These are phyloP conservation scores for Phaseolus lunatus DNA, from an alignment of 306 rosid species.

Conservation along the genomic window DNA sequence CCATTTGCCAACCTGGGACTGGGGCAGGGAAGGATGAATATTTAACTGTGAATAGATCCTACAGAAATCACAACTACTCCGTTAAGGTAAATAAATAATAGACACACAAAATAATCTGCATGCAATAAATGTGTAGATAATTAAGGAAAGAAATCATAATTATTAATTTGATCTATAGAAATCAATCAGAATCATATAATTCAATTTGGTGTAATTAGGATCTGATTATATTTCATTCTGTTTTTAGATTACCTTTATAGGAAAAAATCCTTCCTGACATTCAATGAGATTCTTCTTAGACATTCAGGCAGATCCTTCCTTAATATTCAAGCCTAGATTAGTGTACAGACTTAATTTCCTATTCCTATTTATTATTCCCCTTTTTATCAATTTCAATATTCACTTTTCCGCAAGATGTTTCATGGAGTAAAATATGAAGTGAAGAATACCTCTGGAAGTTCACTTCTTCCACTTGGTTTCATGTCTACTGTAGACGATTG, in stretches of 20 bases:
- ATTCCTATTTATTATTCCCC: not conserved
- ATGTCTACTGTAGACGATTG: conserved; percentile 57
- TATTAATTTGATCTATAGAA: not conserved
- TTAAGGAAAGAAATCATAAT: not conserved
- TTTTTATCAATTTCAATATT: not conserved
- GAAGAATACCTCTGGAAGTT: conserved; percentile 75
- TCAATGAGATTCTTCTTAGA: no score
- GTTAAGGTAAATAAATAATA: conserved; percentile 40
- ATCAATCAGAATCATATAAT: not conserved
- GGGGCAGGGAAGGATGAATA: conserved; percentile 65
- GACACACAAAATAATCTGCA: conserved; percentile 24
- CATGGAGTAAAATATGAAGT: conserved; percentile 35
- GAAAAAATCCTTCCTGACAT: no score
- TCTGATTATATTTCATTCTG: no score
- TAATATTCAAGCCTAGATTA: not conserved
- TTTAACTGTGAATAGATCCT: conserved; percentile 74
- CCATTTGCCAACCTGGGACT: conserved; percentile 80
- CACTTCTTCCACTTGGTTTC: conserved; percentile 72
- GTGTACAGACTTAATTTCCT: not conserved
- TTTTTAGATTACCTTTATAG: no score
- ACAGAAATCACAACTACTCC: conserved; percentile 48
- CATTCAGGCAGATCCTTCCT: no score
- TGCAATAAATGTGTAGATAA: not conserved
- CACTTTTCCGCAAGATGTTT: not conserved
- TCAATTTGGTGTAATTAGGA: not conserved